Evolutionary conservation across 1,284 basidiomycete genomes (phyloP), one percentile per base, ranked within the genome.

Genomic region (Ustilago lituana): DNA sequence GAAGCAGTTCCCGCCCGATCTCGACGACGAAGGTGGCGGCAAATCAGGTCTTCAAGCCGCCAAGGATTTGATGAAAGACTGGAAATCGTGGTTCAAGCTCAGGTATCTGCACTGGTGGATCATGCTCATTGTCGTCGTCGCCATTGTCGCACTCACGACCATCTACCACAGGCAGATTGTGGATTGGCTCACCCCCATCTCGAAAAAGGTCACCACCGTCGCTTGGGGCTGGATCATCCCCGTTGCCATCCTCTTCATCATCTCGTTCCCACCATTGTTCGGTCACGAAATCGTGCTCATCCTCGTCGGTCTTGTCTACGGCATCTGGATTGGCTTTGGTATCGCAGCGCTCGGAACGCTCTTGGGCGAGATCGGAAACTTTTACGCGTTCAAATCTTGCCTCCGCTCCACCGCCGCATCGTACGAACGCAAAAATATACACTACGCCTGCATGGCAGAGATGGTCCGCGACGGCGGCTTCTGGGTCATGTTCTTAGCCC

Each of bases 391-490:
- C 85, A 88, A 86, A 75, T 87, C 87, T 62, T 87, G 87, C 75
- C 43, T 84, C 87, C 82, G 86, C 3, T 83, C 86, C 2, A 86
- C 87, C 19, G 90, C 89, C 0, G 87, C 88, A 59, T 91, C 90
- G 78, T 83, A 89, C 46, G 91, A 93, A 83, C 84, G 86, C 72
- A 88, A 85, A 24, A 89, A 89, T 57, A 84, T 92, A 32, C 84
- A 85, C 31, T 94, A 93, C 80, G 91, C 88, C 3, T 91, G 90
- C 79, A 85, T 93, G 37, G 89, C 90, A 0, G 86, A 87, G 63
- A 89, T 91, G 36, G 88, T 93, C 5, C 85, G 90, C 6, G 89
- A 91, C 22, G 91, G 91, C 17, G 91, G 91, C 0, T 91, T 93
- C 83, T 87, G 55, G 63, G 56, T 66, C 31, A 59, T 65, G 56